Evolutionary conservation across 345 rosid species (phyloP), one percentile per base, ranked within the genome.

Genomic region (Lepidium africanum): DNA sequence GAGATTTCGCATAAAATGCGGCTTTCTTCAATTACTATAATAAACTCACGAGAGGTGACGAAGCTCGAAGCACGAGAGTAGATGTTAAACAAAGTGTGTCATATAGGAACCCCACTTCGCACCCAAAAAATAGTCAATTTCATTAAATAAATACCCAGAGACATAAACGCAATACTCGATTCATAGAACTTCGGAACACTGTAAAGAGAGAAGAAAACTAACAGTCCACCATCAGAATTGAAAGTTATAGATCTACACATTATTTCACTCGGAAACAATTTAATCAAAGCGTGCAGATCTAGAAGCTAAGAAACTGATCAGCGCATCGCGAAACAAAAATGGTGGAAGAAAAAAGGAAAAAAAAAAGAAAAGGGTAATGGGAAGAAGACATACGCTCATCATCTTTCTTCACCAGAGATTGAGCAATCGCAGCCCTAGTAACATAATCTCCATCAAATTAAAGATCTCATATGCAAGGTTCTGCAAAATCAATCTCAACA

Each of bases 341-440:
- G 13, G 15, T 70, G 25, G 12, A 27, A 25, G 2, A 25, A 25
- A 25, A 25, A 15, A 10, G 32, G 14, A 27, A 19, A 42, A n/a
- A n/a, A n/a, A n/a, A n/a, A n/a, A n/a, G 47, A 17, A 13, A 9
- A 7, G 3, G 6, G 23, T 49, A 6, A 3, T 5, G 14, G 32
- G 17, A 47, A 48, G 11, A 41, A 45, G 59, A 64, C 65, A 66
- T 47, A 92, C 98, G 83, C 80, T 92, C 98, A 54, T 92, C 98
- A 69, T 92, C 98, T 74, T 92, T 92, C 85, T 92, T 92, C 61
- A 87, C 80, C 63, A 87, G 76, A 49, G 96, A 92, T 71, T 92
- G 98, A 40, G 98, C 98, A 96, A 92, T 92, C 13, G 80, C 62
- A n/a, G n/a, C n/a, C n/a, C n/a, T n/a, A n/a, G n/a, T n/a, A n/a